These are phyloP conservation scores for Zizania palustris DNA, from an alignment of 202 grass and related monocot genomes.

Conservation along the genomic window DNA sequence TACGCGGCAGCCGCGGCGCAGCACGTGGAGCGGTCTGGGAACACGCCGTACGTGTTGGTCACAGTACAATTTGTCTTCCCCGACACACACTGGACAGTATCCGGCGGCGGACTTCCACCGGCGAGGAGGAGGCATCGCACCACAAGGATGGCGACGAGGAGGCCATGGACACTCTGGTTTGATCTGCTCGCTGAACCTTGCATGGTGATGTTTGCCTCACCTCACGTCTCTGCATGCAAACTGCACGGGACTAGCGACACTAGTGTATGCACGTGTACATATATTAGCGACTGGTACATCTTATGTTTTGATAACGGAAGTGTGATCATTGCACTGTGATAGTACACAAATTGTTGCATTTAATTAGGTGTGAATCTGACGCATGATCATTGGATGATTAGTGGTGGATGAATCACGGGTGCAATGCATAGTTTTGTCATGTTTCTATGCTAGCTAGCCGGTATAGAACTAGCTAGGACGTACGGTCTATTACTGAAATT, in stretches of 20 bases:
- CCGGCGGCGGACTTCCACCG: not conserved
- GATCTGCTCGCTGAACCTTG: not conserved
- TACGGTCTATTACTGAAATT: no score
- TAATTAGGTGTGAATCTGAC: no score
- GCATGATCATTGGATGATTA: no score
- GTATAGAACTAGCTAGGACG: no score
- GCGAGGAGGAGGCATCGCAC: not conserved
- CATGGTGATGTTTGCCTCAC: not conserved
- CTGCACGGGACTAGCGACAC: not conserved
- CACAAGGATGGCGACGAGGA: not conserved
- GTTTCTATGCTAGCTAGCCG: no score
- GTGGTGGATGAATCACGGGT: no score
- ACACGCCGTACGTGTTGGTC: slow-evolving; percentile 53
- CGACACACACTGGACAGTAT: slow-evolving; percentile 20
- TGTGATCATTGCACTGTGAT: no score
- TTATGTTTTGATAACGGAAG: no score
- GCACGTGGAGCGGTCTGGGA: slow-evolving; percentile 58
- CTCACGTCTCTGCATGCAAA: not conserved
- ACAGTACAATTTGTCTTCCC: slow-evolving; percentile 35
- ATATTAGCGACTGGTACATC: no score
- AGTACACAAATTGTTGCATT: no score
- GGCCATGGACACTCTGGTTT: not conserved
- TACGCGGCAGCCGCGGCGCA: slow-evolving; percentile 32
- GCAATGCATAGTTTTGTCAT: no score
- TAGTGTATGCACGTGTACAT: not conserved